Base-by-base conservation (phyloP, 345 rosid genomes). In the Erodium maritimum region DNA sequence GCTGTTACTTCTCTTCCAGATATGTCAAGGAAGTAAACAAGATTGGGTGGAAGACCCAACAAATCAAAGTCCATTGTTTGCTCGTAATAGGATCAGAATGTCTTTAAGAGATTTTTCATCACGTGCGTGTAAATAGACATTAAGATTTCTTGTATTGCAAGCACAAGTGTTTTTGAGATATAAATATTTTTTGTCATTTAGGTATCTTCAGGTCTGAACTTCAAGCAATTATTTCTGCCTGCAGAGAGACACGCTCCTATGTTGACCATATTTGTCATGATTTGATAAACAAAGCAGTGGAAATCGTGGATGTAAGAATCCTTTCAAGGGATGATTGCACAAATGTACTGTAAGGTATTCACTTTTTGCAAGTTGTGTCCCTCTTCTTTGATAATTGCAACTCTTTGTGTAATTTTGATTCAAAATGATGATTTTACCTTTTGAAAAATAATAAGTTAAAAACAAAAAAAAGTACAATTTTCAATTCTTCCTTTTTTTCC, bases 1-100 rank as follows among this genome's bases (percentile, higher is more conserved):
- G 52, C 19, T 42, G n/a, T 61, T 61, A 1, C 21, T 17, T 6
- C 13, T 66, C 58, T 69, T 65, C 61, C 75, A 91, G 98, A 73
- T 88, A 72, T 91, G 98, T 69, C 76, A 64, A 67, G 75, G 71
- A 54, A 72, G 62, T 55, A 57, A 64, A 52, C 71, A 48, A 59
- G 77, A 77, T 21, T 88, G 90, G 95, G 93, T 88, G 67, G 96
- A 88, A 45, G 96, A 91, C 80, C 96, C 96, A 23, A 80, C 98
- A 50, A 91, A 88, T 75, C 72, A 54, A 69, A 91, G 76, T 65
- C 69, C 74, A 19, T 65, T 82, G 51, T 91, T 77, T 80, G 98
- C 75, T 61, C 82, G 98, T 50, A 91, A 84, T 57, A 82, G 96
- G 77, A 91, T 88, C 69, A 80, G 91, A 25, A 72, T 77, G 66